phyloP scores from a whole-genome alignment of 176 grass and related monocot species.

The Saccharum officinarum region DNA sequence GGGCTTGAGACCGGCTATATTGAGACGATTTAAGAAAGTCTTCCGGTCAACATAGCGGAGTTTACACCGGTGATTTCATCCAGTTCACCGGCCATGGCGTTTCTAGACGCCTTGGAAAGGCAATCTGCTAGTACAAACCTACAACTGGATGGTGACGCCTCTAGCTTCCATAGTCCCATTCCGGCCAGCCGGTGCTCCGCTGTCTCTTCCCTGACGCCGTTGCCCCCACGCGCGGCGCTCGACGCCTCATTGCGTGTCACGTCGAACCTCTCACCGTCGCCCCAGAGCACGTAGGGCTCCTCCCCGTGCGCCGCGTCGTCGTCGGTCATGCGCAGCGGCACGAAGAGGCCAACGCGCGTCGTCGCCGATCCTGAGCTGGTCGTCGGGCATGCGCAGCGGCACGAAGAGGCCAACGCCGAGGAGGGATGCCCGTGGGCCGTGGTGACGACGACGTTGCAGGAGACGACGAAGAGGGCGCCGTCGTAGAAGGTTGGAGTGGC shows the following conservation, averaged over 20 bases:
- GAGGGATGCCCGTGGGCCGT: constrained; percentile 51
- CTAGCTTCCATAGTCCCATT: constrained; percentile 31
- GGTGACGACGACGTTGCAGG: constrained; percentile 60
- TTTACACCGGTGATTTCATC: background rate
- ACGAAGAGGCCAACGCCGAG: constrained; percentile 46
- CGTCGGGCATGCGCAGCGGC: constrained; percentile 61
- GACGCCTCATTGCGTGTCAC: constrained; percentile 41
- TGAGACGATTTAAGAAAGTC: too few species aligned
- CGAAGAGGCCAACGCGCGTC: constrained; percentile 54
- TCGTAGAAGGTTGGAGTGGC: too few species aligned
- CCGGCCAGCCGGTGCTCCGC: constrained; percentile 33
- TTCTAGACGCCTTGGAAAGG: background rate
- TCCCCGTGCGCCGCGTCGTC: too few species aligned
- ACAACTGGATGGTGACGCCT: constrained; percentile 65
- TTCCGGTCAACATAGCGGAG: too few species aligned
- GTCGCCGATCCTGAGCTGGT: constrained; percentile 65
- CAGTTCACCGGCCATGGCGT: background rate
- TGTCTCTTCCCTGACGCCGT: constrained; percentile 23
- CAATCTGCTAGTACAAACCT: background rate
- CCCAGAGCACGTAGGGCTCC: constrained; percentile 2
- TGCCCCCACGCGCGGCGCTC: constrained; percentile 5
- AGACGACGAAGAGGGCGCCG: constrained; percentile 49
- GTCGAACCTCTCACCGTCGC: constrained; percentile 70
- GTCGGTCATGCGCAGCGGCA: constrained; percentile 65
- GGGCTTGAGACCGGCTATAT: too few species aligned